Percentiles rank a stretch among this genome's conserved stretches.
Conservation (phyloP, 768 basidiomycete genomes). For the Mycena leptocephala region DNA sequence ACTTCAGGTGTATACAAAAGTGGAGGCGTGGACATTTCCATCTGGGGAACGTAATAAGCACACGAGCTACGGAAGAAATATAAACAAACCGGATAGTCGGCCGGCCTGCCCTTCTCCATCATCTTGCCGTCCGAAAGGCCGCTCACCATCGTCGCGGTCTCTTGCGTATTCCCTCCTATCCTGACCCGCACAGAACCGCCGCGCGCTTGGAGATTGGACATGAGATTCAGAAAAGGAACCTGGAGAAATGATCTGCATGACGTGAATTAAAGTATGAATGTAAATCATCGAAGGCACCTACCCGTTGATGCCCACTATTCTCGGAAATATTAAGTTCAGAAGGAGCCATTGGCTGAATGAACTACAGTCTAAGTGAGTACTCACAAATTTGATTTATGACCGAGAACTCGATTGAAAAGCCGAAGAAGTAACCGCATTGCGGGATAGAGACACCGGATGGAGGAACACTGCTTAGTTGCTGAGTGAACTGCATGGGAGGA, state of each 20-base stretch:
- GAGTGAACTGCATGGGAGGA: conserved; percentile 22
- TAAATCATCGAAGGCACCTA: conserved; percentile 16
- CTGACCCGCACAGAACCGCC: conserved; percentile 72
- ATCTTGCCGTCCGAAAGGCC: conserved; percentile 56
- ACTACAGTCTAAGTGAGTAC: too few relatives aligned
- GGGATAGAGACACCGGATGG: conserved; percentile 33
- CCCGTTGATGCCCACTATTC: conserved; percentile 66
- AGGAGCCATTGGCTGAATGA: background rate
- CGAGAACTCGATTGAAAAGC: conserved; percentile 59
- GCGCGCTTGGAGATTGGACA: conserved; percentile 72
- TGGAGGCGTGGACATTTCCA: conserved; percentile 77
- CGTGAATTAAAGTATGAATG: conserved; percentile 15
- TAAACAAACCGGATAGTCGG: conserved; percentile 58
- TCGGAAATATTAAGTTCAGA: background rate
- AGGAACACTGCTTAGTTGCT: conserved; percentile 22
- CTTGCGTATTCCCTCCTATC: conserved; percentile 80
- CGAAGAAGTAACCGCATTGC: conserved; percentile 39
- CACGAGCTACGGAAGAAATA: background rate
- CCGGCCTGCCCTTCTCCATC: conserved; percentile 59
- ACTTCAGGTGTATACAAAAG: conserved; percentile 75
- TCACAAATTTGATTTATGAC: conserved; percentile 57
- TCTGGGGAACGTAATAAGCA: conserved; percentile 54
- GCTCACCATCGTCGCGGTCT: conserved; percentile 61
- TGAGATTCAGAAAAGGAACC: conserved; percentile 77
- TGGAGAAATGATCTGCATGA: conserved; percentile 61